Evolutionary conservation across 345 rosid genomes (phyloP), one percentile per base, ranked within the genome.

Genomic region (Aethionema arabicum): DNA sequence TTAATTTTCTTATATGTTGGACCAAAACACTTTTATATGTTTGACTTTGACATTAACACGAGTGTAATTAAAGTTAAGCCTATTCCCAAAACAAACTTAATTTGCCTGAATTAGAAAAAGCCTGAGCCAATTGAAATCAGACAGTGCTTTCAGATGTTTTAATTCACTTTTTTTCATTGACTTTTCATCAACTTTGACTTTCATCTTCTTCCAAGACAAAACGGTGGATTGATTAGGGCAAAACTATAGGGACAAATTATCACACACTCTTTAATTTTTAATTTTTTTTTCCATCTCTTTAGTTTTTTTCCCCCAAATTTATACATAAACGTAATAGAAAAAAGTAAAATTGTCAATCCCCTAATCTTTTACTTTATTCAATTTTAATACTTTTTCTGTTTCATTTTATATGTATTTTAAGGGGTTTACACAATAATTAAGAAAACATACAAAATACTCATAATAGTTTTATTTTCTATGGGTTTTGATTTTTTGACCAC

Each of bases 111-210:
- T 15, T 21, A 21, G 27, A 42, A 60, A 63, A 49, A 50, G 49
- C n/a, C 75, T 64, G 70, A 57, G 42, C 75, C 61, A 68, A 53
- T 45, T 13, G 37, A 37, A 21, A 50, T 33, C 31, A 33, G 16
- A 30, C 15, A 44, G 16, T 49, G 15, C 11, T 66, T 35, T 37
- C 10, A 66, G 27, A 13, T 42, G 13, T n/a, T 27, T 30, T 46
- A 14, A 45, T 56, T 38, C 11, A 14, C 38, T 5, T 21, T 27
- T 5, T 21, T 27, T 54, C 12, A 9, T 42, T 12, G 13, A 54
- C 14, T 43, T 46, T 8, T 42, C 5, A 12, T 21, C 27, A 21
- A 21, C n/a, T 30, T 57, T 56, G 12, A 59, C 64, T 59, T 15
- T 35, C 11, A 66, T 56, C 63, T 56, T 55, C 62, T 65, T 5